A percentile compares a stretch with the other conserved stretches of the same genome.
Conservation (phyloP, 352 stramenopile genomes). For the Pythium insidiosum region DNA sequence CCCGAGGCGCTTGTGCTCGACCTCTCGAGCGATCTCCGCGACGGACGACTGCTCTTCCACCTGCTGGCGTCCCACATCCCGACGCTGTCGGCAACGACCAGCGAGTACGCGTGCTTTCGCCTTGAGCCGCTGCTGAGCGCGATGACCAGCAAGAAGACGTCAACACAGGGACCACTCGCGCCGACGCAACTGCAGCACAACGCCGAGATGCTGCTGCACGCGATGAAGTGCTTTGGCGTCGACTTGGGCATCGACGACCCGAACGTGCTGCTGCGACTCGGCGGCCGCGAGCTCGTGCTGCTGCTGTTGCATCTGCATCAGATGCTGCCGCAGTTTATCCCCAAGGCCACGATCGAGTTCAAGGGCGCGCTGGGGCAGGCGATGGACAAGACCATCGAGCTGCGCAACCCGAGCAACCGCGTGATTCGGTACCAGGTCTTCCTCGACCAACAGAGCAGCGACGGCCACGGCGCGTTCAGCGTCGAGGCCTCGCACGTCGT, state of each 20-base stretch:
- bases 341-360: conserved; percentile 92
- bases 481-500: conserved; percentile 61
- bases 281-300: conserved; percentile 67
- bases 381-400: conserved; percentile 91
- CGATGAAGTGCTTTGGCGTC: conserved; percentile 55
- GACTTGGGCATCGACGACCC: conserved; percentile 65
- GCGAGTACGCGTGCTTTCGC: conserved; percentile 66
- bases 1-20: no score
- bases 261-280: conserved; percentile 49
- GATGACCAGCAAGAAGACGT: conserved; percentile 2
- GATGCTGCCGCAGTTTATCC: conserved; percentile 87
- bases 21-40: conserved; percentile 48
- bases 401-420: conserved; percentile 85
- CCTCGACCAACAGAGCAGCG: conserved; percentile 33
- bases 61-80: conserved; percentile 85
- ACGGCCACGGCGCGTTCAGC: conserved; percentile 42
- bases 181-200: conserved; percentile 50
- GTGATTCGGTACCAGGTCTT: conserved; percentile 86
- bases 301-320: conserved; percentile 88
- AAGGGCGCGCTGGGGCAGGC: conserved; percentile 72
- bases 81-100: conserved; percentile 50
- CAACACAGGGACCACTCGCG: neutral
- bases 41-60: conserved; percentile 80
- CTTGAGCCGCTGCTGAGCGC: no score
- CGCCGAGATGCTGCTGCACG: conserved; percentile 40